Evolutionary conservation across 495 filamentous ascomycete species (phyloP), one percentile per base, ranked within the genome.

Genomic region (Trichocladium antarcticum): DNA sequence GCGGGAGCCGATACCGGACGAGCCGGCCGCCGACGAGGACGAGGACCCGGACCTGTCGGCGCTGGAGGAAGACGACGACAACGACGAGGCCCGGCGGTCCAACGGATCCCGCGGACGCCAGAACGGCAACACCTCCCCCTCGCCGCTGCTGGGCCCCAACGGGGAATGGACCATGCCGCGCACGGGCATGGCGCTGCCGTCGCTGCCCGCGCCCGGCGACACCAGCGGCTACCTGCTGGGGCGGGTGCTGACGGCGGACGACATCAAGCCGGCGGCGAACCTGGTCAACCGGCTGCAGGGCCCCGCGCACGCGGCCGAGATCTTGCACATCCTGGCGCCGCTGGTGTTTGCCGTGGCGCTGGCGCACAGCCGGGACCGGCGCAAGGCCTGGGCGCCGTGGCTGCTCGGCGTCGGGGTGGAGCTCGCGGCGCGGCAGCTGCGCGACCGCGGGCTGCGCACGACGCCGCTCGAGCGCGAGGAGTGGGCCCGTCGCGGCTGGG

Each of bases 191-290:
- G 81, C 77, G 7, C 76, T 98, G 28, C 89, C 93, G 0, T 78
- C 74, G 32, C 72, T 98, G 19, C 92, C 92, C 1, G 79, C 80
- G 42, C 78, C 82, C 8, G 74, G 77, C 21, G 86, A 92, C 58
- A 84, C 95, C 21, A 83, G 84, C 21, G 80, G 76, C 31, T 96
- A 92, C 63, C 76, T 98, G 16, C 83, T 93, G 37, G 81, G 80
- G n/a, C 88, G 90, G 44, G 92, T 95, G 15, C 73, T 98, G 21
- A 95, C 86, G 1, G 85, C 93, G 15, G 93, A 97, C 67, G 92
- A 97, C 63, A 89, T 98, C 70, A 95, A 95, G 62, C 81, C 89
- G 5, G 82, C 93, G 0, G 81, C 79, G 17, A 78, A 83, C 15
- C 78, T 98, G 38, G 73, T 97, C 28, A 89, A 92, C 56, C 74